Conservation (phyloP, 129 eudicot genomes). For the Dittrichia graveolens region DNA sequence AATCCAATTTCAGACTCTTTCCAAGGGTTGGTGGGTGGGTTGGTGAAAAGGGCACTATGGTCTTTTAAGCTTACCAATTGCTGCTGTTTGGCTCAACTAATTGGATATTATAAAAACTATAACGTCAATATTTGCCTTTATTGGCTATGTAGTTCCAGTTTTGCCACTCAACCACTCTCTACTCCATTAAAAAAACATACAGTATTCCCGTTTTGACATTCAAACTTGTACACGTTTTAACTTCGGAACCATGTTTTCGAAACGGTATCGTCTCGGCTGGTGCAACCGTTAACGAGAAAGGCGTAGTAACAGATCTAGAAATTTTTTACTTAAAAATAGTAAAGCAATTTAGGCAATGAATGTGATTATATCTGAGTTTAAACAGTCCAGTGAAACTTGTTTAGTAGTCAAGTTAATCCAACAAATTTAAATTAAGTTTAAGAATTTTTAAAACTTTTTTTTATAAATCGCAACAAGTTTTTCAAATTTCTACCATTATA, state of each 20-base stretch:
- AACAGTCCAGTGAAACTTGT: no score
- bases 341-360: no score
- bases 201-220: constrained; percentile 2
- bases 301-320: no score
- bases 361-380: no score
- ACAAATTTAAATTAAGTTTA: no score
- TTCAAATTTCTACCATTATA: no score
- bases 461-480: no score
- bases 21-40: constrained; percentile 40
- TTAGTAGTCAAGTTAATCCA: no score
- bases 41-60: constrained; percentile 36
- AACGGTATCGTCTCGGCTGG: no score
- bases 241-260: no score
- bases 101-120: background rate
- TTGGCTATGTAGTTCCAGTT: constrained; percentile 15
- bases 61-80: constrained; percentile 20
- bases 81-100: background rate
- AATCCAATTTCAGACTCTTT: constrained; percentile 8
- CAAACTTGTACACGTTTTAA: background rate
- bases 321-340: no score
- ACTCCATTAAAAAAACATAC: background rate
- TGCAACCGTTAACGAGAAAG: background rate
- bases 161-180: constrained; percentile 33
- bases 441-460: no score
- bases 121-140: constrained; percentile 1